phyloP scores from a whole-genome alignment of 2,329 filamentous ascomycete species.

The Fusarium humuli region DNA sequence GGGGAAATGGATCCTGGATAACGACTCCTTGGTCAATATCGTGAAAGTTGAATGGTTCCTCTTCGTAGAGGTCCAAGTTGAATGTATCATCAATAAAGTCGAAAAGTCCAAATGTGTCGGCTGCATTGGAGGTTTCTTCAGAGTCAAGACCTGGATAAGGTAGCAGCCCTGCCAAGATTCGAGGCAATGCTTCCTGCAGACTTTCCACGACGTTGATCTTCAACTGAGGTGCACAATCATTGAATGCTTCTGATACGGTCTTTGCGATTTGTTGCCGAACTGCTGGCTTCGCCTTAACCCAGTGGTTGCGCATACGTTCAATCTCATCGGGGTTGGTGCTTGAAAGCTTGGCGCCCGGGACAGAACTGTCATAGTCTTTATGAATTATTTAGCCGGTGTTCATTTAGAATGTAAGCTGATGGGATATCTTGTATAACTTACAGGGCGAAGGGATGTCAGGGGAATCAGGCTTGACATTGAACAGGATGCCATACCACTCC shows the following conservation, averaged over 20 bases:
- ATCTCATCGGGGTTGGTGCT: conserved; percentile 10
- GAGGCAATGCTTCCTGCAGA: conserved; percentile 26
- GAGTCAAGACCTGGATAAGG: conserved; percentile 25
- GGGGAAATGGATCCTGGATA: neutral
- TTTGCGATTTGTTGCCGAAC: conserved; percentile 12
- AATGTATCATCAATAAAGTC: neutral
- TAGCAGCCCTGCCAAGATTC: conserved; percentile 1
- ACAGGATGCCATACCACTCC: conserved; percentile 37
- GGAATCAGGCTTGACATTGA: conserved; percentile 30
- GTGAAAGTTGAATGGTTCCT: conserved; percentile 2
- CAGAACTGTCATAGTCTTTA: conserved; percentile 24
- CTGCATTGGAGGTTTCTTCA: conserved; percentile 24
- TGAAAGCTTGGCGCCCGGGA: neutral
- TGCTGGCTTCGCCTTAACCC: conserved; percentile 15
- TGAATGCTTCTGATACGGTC: conserved; percentile 18
- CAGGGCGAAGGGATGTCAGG: conserved; percentile 42
- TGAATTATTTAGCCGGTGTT: neutral
- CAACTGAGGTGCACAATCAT: conserved; percentile 16
- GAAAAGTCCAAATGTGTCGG: conserved; percentile 3
- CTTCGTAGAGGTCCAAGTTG: neutral
- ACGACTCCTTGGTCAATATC: neutral
- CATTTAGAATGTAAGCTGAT: neutral
- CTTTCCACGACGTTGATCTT: conserved; percentile 13
- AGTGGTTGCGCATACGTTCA: conserved; percentile 19
- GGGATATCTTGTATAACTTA: conserved; percentile 22